phyloP scores from a whole-genome alignment of 2,329 filamentous ascomycete species.

The Cladophialophora bantiana region DNA sequence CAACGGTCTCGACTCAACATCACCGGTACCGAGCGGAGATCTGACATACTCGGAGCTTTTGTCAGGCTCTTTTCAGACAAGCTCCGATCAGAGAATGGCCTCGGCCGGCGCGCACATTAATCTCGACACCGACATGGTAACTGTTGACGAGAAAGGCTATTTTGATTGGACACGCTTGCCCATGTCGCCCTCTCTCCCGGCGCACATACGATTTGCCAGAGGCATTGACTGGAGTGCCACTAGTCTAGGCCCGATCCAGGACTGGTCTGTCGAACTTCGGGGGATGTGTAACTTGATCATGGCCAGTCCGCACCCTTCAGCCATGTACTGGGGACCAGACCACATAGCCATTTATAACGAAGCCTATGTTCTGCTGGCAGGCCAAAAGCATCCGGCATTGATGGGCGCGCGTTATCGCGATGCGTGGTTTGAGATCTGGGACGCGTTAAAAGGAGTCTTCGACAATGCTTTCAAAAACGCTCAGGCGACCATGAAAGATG shows the following conservation, averaged over 20 bases:
- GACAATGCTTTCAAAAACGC: constrained; percentile 71
- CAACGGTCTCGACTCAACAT: constrained; percentile 7
- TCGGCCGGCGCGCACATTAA: neutral
- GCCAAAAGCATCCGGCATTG: constrained; percentile 75
- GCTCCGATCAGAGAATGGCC: constrained; percentile 8
- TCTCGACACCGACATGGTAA: constrained; percentile 39
- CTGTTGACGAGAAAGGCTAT: constrained; percentile 57
- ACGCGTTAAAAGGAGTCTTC: constrained; percentile 72
- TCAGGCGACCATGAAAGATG: constrained; percentile 83
- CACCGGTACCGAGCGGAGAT: constrained; percentile 22
- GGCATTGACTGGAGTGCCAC: constrained; percentile 76
- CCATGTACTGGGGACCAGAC: constrained; percentile 80
- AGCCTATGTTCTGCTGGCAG: constrained; percentile 73
- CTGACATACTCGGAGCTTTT: constrained; percentile 29
- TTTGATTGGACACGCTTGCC: constrained; percentile 85
- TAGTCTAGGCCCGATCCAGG: constrained; percentile 75
- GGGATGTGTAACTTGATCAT: constrained; percentile 84
- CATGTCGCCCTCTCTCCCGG: constrained; percentile 66
- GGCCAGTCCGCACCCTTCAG: constrained; percentile 75
- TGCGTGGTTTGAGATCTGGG: constrained; percentile 78
- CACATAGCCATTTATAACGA: constrained; percentile 75
- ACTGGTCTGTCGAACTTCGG: constrained; percentile 74
- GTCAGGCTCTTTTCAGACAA: constrained; percentile 19
- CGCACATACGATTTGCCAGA: constrained; percentile 76
- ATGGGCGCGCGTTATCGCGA: constrained; percentile 76